phyloP scores from a whole-genome alignment of 192 early-diverging fungal genomes.

The Gonapodya prolifera region DNA sequence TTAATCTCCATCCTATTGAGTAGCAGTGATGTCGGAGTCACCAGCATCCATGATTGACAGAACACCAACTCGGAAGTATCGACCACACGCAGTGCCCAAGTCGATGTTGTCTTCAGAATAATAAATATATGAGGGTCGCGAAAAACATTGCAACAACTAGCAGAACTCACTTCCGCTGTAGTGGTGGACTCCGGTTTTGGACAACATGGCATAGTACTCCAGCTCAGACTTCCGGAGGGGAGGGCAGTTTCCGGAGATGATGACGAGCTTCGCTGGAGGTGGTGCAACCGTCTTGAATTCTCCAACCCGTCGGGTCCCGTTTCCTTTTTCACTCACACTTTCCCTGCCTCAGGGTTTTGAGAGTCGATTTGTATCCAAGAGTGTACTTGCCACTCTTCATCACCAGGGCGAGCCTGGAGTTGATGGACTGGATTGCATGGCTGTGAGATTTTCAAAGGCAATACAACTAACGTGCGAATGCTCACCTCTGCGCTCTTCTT shows the following conservation, averaged over 20 bases:
- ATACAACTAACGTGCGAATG: background rate
- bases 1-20: background rate
- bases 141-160: background rate
- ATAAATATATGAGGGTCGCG: slow-evolving; percentile 6
- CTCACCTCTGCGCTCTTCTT: background rate
- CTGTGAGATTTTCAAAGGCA: background rate
- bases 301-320: background rate
- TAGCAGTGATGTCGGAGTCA: slow-evolving; percentile 80
- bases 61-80: slow-evolving; percentile 91
- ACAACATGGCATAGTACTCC: slow-evolving; percentile 99
- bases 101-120: slow-evolving; percentile 77
- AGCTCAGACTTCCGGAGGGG: slow-evolving; percentile 99
- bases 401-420: slow-evolving; percentile 94
- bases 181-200: slow-evolving; percentile 99
- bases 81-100: slow-evolving; percentile 99
- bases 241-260: slow-evolving; percentile 98
- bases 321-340: slow-evolving; percentile 49
- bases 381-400: slow-evolving; percentile 99
- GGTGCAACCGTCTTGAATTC: background rate
- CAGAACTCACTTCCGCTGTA: slow-evolving; percentile 79
- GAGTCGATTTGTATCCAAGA: slow-evolving; percentile 98
- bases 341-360: slow-evolving; percentile 93
- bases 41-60: slow-evolving; percentile 97
- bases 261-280: slow-evolving; percentile 81
- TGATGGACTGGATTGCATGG: slow-evolving; percentile 61